Evolutionary conservation across 805 yeast species (phyloP).

Genomic region (Candida nemodendra): DNA sequence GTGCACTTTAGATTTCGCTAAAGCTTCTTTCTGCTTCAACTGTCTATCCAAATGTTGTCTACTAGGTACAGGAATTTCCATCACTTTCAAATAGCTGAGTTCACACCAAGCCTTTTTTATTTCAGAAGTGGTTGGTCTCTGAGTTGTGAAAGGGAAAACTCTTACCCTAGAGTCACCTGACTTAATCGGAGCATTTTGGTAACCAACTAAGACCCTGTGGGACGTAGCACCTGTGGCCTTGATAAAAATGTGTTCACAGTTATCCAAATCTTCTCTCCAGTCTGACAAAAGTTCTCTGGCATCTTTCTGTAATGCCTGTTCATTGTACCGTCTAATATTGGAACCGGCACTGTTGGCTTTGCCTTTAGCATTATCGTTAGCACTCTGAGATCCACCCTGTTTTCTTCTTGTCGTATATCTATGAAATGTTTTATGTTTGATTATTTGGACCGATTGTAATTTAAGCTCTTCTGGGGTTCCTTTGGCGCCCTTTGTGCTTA

Average conservation of each 20-base stretch:
- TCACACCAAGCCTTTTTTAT: slow-evolving; percentile 82
- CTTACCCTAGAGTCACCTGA: slow-evolving; percentile 61
- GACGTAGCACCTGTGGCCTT: slow-evolving; percentile 78
- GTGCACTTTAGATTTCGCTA: slow-evolving; percentile 26
- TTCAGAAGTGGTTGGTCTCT: slow-evolving; percentile 80
- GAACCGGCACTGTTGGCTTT: slow-evolving; percentile 98
- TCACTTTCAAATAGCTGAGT: slow-evolving; percentile 56
- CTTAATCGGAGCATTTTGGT: slow-evolving; percentile 54
- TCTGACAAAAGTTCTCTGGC: slow-evolving; percentile 61
- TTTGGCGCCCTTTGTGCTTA: slow-evolving; percentile 54
- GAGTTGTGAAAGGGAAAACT: slow-evolving; percentile 84
- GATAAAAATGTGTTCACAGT: slow-evolving; percentile 70
- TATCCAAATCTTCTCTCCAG: slow-evolving; percentile 62
- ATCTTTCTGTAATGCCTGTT: slow-evolving; percentile 75
- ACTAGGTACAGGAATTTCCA: slow-evolving; percentile 54
- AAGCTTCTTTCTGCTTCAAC: slow-evolving; percentile 31
- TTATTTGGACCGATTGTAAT: slow-evolving; percentile 61
- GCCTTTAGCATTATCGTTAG: slow-evolving; percentile 88
- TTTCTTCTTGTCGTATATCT: slow-evolving; percentile 94
- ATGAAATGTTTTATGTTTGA: slow-evolving; percentile 85
- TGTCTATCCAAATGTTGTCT: slow-evolving; percentile 26
- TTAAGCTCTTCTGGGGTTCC: slow-evolving; percentile 47
- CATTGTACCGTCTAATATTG: slow-evolving; percentile 83
- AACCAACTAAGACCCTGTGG: slow-evolving; percentile 63
- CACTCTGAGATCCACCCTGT: slow-evolving; percentile 96